These are phyloP conservation scores for Serendipita sp. DNA, from an alignment of 768 basidiomycete species.

Conservation along the genomic window DNA sequence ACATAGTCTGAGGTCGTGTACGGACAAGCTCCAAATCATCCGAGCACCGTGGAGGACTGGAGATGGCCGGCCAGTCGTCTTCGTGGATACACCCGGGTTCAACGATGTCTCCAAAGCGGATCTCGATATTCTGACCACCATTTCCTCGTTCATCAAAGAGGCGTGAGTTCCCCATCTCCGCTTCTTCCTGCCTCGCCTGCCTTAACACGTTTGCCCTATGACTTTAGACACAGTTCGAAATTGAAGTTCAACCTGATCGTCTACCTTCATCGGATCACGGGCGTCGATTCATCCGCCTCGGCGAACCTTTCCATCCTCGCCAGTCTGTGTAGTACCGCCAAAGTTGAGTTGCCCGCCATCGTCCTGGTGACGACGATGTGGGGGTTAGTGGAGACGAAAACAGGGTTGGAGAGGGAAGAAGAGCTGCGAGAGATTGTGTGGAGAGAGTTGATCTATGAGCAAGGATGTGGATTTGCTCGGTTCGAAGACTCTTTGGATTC, in stretches of 20 bases:
- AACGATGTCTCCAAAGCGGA: slow-evolving; percentile 16
- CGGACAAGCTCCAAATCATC: neutral
- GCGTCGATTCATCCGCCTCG: slow-evolving; percentile 14
- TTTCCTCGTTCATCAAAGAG: slow-evolving; percentile 5
- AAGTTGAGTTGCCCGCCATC: slow-evolving; percentile 29
- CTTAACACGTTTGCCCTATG: too few species aligned
- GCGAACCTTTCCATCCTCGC: slow-evolving; percentile 38
- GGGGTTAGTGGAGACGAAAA: slow-evolving; percentile 22
- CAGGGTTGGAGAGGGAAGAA: slow-evolving; percentile 25
- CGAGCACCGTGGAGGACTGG: neutral
- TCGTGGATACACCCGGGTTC: slow-evolving; percentile 18
- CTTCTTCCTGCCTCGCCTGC: too few species aligned
- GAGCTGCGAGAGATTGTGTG: slow-evolving; percentile 35
- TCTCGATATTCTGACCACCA: slow-evolving; percentile 15
- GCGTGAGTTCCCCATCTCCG: neutral
- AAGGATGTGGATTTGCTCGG: too few species aligned
- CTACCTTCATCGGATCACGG: too few species aligned
- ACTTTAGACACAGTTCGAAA: too few species aligned
- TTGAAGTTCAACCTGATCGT: too few species aligned
- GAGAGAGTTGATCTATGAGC: slow-evolving; percentile 29
- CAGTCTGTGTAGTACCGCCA: slow-evolving; percentile 34
- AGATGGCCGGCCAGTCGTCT: slow-evolving; percentile 9
- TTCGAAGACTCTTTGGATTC: too few species aligned
- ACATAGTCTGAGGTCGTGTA: neutral
- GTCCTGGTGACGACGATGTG: slow-evolving; percentile 42